Conservation (phyloP, 2,329 filamentous ascomycete species). For the Calonectria hongkongensis region DNA sequence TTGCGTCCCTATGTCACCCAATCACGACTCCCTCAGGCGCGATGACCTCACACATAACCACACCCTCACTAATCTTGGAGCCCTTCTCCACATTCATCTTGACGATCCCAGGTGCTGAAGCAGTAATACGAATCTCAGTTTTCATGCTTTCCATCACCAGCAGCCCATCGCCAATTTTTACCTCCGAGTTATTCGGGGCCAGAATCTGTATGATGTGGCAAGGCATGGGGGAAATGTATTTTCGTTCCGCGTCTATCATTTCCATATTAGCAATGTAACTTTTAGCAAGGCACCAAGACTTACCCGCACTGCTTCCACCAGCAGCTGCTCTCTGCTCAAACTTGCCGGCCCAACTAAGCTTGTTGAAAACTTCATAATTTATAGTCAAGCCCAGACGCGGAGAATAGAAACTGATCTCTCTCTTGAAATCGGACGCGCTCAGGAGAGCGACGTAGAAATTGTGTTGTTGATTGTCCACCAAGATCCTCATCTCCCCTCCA, state of each 20-base stretch:
- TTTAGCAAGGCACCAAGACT: not conserved
- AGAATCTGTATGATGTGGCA: constrained; percentile 3
- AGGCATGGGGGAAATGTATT: not conserved
- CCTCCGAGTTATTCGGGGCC: not conserved
- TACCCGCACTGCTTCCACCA: not conserved
- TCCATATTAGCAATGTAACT: not conserved
- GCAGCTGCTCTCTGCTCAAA: constrained; percentile 7
- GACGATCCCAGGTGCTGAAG: not conserved
- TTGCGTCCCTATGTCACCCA: too few species aligned
- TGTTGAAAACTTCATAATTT: constrained; percentile 2
- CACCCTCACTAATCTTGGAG: constrained; percentile 1
- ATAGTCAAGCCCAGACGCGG: not conserved
- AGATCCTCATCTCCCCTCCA: not conserved
- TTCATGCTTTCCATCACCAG: not conserved
- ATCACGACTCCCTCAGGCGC: not conserved
- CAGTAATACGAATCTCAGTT: not conserved
- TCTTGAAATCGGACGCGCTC: not conserved
- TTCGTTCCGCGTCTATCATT: not conserved
- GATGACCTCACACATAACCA: not conserved
- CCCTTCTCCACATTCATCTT: constrained; percentile 10
- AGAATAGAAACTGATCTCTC: not conserved
- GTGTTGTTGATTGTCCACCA: not conserved
- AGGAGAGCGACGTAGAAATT: not conserved
- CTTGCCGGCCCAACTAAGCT: not conserved
- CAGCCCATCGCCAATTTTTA: not conserved